Evolutionary conservation across 805 yeast genomes (phyloP), one percentile per base, ranked within the genome.

Genomic region (Hanseniaspora valbyensis): DNA sequence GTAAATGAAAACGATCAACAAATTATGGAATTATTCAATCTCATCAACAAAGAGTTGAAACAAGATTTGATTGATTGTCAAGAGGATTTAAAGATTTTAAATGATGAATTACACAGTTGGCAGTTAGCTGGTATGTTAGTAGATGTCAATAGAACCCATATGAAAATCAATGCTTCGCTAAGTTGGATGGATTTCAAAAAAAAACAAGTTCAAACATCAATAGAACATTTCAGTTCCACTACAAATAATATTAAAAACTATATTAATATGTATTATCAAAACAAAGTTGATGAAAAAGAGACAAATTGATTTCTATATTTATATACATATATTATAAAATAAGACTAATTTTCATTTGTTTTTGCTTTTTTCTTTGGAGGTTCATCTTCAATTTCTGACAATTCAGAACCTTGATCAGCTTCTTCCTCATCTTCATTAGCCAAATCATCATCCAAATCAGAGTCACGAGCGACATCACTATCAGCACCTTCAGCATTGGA

Each of bases 401-500:
- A 14, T 16, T 48, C 41, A 6, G 29, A 30, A 16, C 34, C 40
- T 14, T 28, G 21, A 3, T 42, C 46, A 24, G 34, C 46, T 42
- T 40, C 53, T 30, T 24, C 28, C n/a, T 37, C 53, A 19, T 50
- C 53, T 18, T 44, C 53, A 19, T 41, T 40, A 21, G 45, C 45
- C 26, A 51, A 33, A 24, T 51, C 53, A 41, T 51, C 53, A 41
- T 62, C 64, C 13, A 39, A 28, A 44, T 53, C 55, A 30, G 54
- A 59, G 18, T 52, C 65, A 44, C 59, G 68, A 43, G 54, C 63
- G 10, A 45, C 63, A 24, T 64, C 69, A 32, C 54, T 65, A 26
- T 57, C 62, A 49, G 62, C 57, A 19, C 58, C 50, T 10, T 59
- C 57, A 2, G 67, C 71, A 58, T 83, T 84, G 12, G 87, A 81